Base-by-base conservation (phyloP, 139 green algal genomes). In the Chlorella ohadii region DNA sequence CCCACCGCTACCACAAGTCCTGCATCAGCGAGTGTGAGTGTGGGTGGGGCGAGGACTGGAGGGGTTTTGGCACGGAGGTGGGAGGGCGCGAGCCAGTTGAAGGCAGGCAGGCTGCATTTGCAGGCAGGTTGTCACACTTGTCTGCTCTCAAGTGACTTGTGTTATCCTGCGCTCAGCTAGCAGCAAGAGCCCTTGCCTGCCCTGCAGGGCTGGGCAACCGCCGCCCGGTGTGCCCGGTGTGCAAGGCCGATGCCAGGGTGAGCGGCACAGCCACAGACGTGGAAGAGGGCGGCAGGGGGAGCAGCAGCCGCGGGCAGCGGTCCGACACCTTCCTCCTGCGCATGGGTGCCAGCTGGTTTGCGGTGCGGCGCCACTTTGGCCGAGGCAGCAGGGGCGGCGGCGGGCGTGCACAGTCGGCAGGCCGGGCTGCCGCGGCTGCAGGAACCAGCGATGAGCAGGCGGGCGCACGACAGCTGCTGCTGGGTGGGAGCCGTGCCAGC, bases 151-250 rank as follows among this genome's bases (percentile, higher is more conserved):
- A 55, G 11, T 11, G 11, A 55, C 44, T n/a, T n/a, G n/a, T n/a
- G n/a, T n/a, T n/a, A n/a, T 59, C 51, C 51, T 9, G 9, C 44
- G 9, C 44, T 9, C 44, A 51, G 9, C 44, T 51, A 9, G 44
- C 44, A 51, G 9, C 9, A 16, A 6, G n/a, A 16, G 44, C 19
- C 15, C 15, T 19, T 59, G 51, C 9, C 51, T 59, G 51, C 51
- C 51, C 51, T 51, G 15, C 55, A 64, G 92, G 90, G 90, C 84
- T 93, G 27, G 77, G 66, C 33, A 71, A 61, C 28, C 68, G 88
- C 27, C 84, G 79, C 61, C 81, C 90, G 0, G 57, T 92, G 36
- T 93, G 90, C 78, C 90, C 90, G 19, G 81, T 93, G 34, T 93
- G 90, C 86, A 93, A 93, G 83, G 67, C 56, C 3, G 85, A 90